These are phyloP conservation scores for Mucor irregularis DNA, from an alignment of 371 early-diverging fungal genomes.

Conservation along the genomic window DNA sequence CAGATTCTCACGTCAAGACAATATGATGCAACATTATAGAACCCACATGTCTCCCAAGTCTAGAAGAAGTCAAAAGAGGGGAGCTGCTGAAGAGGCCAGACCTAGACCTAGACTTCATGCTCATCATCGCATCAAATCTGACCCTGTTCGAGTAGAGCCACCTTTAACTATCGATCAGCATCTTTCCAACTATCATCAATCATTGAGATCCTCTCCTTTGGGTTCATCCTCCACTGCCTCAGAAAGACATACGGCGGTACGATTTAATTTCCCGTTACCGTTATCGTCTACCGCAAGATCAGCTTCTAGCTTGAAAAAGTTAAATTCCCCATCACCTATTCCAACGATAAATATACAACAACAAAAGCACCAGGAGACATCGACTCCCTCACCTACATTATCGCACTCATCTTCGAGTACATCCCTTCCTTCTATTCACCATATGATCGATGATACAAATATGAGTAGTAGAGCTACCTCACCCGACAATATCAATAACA, in stretches of 20 bases:
- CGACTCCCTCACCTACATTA: slow-evolving; percentile 22
- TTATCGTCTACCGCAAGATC: slow-evolving; percentile 16
- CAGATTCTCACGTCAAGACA: slow-evolving; percentile 86
- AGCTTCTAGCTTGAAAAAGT: slow-evolving; percentile 11
- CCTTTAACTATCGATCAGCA: slow-evolving; percentile 52
- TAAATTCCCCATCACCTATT: neutral
- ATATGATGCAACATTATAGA: slow-evolving; percentile 91
- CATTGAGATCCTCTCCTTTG: slow-evolving; percentile 10
- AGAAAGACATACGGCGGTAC: slow-evolving; percentile 17
- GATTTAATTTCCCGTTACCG: slow-evolving; percentile 26
- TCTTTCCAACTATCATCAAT: slow-evolving; percentile 40
- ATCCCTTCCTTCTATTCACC: slow-evolving; percentile 23
- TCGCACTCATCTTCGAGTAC: slow-evolving; percentile 23
- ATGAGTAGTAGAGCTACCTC: slow-evolving; percentile 3
- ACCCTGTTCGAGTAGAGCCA: slow-evolving; percentile 39
- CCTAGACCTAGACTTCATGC: slow-evolving; percentile 44
- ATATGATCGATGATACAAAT: slow-evolving; percentile 15
- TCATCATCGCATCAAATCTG: slow-evolving; percentile 46
- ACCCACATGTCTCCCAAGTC: slow-evolving; percentile 80
- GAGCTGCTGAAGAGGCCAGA: slow-evolving; percentile 23
- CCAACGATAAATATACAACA: neutral
- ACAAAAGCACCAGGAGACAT: slow-evolving; percentile 17
- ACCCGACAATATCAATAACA: neutral
- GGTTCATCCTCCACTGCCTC: neutral
- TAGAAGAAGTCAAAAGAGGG: slow-evolving; percentile 52